phyloP scores from a whole-genome alignment of 768 basidiomycete genomes.

The Mrakia hoshinonis region DNA sequence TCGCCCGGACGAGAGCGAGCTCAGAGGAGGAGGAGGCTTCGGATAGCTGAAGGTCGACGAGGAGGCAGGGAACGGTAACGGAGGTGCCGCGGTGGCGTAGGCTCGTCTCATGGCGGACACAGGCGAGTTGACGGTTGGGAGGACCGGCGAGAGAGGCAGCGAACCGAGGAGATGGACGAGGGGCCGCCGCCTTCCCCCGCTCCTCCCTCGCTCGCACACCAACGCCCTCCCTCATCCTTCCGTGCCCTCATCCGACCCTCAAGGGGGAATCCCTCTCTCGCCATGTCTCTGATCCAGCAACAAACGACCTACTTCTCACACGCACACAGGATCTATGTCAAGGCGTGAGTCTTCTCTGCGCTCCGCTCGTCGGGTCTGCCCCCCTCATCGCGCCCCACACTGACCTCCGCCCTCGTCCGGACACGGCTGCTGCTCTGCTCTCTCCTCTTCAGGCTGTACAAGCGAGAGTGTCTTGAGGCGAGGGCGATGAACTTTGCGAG shows the following conservation, averaged over 20 bases:
- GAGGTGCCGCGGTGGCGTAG: not conserved
- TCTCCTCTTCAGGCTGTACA: constrained; percentile 6
- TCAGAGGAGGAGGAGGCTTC: not conserved
- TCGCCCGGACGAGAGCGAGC: not conserved
- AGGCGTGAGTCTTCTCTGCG: constrained; percentile 10
- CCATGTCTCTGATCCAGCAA: no score
- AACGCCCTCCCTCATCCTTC: no score
- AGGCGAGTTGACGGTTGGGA: not conserved
- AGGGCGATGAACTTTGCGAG: not conserved
- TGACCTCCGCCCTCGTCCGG: not conserved
- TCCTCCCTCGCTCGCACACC: no score
- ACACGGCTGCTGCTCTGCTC: not conserved
- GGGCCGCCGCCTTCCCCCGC: not conserved
- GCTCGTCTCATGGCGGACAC: not conserved
- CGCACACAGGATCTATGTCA: constrained; percentile 14
- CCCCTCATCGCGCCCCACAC: not conserved
- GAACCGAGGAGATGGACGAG: not conserved
- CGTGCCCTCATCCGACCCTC: no score
- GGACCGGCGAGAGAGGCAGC: not conserved
- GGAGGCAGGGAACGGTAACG: not conserved
- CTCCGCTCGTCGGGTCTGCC: no score
- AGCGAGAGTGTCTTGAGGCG: not conserved
- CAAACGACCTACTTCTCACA: not conserved
- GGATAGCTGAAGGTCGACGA: not conserved
- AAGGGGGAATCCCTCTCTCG: not conserved